These are phyloP conservation scores for Umbelopsis ramanniana DNA, from an alignment of 192 early-diverging fungal genomes.

Conservation along the genomic window DNA sequence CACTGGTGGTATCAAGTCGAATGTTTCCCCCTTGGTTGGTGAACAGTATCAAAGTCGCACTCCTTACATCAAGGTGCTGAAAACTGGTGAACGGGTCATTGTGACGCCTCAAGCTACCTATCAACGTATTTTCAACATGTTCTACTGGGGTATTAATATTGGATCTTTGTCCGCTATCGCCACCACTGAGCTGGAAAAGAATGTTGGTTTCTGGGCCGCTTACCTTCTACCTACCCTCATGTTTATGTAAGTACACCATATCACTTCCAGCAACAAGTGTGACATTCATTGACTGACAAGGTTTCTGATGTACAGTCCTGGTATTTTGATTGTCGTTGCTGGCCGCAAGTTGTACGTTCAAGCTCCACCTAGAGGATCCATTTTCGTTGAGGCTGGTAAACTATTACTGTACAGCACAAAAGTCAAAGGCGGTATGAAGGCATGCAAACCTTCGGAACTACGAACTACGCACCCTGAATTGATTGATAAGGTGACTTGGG, in stretches of 20 bases:
- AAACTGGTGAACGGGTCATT: constrained; percentile 63
- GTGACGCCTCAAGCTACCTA: constrained; percentile 71
- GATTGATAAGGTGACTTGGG: constrained; percentile 55
- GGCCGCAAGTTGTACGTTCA: constrained; percentile 61
- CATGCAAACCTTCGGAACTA: constrained; percentile 64
- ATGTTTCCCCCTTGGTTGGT: constrained; percentile 73
- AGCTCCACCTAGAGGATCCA: constrained; percentile 62
- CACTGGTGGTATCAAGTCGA: constrained; percentile 80
- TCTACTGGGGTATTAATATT: constrained; percentile 80
- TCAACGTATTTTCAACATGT: constrained; percentile 85
- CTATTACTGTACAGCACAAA: constrained; percentile 27
- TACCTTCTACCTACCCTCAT: constrained; percentile 60
- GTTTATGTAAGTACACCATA: background rate
- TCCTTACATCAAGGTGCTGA: constrained; percentile 63
- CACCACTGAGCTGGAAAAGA: constrained; percentile 63
- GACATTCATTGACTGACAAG: background rate
- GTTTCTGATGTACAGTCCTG: constrained; percentile 35
- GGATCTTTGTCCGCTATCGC: constrained; percentile 67
- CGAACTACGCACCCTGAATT: constrained; percentile 32
- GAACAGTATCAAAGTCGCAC: constrained; percentile 66
- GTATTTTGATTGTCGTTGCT: constrained; percentile 51
- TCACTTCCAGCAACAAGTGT: too few species aligned
- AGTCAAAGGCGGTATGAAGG: constrained; percentile 53
- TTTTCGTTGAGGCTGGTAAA: constrained; percentile 52
- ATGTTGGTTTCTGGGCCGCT: constrained; percentile 64